phyloP scores from a whole-genome alignment of 768 basidiomycete species.

The Leucosporidium scottii region DNA sequence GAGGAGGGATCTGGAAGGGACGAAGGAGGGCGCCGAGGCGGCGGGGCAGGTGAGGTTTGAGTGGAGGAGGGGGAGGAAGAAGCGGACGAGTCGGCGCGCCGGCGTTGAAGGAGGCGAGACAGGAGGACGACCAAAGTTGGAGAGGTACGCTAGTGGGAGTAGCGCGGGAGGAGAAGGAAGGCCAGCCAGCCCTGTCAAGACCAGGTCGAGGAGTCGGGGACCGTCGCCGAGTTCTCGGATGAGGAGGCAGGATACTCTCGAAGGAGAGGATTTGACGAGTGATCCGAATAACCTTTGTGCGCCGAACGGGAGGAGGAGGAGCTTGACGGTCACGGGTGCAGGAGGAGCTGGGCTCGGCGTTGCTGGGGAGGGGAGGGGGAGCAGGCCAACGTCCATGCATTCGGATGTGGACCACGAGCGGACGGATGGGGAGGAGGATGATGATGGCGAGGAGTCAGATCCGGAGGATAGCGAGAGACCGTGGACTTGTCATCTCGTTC shows the following conservation, averaged over 20 bases:
- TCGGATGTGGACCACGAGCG: no score
- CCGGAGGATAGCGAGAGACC: constrained; percentile 95
- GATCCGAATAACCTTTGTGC: not conserved
- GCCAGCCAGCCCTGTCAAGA: no score
- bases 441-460: constrained; percentile 70
- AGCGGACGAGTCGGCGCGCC: no score
- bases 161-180: no score
- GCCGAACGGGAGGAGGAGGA: not conserved
- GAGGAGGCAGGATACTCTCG: not conserved
- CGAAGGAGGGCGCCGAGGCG: constrained; percentile 33
- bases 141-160: no score
- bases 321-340: no score
- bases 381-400: constrained; percentile 31
- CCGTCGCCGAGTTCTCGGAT: no score
- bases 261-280: constrained; percentile 1
- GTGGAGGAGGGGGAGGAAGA: constrained; percentile 57
- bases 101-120: constrained; percentile 19
- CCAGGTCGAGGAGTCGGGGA: no score
- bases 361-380: constrained; percentile 9
- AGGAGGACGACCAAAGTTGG: no score
- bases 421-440: constrained; percentile 19
- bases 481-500: constrained; percentile 76
- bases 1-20: constrained; percentile 19
- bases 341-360: no score
- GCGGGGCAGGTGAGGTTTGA: constrained; percentile 69